phyloP scores from a whole-genome alignment of 2,329 filamentous ascomycete genomes.

The Emergomyces pasteurianus region DNA sequence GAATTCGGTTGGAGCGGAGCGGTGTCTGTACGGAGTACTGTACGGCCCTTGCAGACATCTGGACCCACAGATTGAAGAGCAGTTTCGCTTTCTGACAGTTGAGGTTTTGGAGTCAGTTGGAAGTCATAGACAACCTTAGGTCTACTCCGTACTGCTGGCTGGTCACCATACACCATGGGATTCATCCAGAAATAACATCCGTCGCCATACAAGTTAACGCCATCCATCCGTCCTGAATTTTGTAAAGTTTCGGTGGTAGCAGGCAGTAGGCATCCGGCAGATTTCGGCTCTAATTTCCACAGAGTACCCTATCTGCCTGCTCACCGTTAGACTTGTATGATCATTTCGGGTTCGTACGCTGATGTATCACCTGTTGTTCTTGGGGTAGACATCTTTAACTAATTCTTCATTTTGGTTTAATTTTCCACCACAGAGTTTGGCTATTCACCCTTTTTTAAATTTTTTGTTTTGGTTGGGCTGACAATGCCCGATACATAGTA shows the following conservation, averaged over 20 bases:
- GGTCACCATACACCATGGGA: not conserved
- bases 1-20: no score
- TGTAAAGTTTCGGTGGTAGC: not conserved
- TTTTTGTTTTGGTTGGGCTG: not conserved
- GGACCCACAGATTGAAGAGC: no score
- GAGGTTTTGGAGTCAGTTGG: no score
- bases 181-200: not conserved
- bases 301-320: not conserved
- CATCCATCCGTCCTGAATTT: not conserved
- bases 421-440: not conserved
- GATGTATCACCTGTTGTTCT: not conserved
- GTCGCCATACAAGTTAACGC: not conserved
- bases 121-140: no score
- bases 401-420: not conserved
- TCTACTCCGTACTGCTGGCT: no score
- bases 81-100: no score
- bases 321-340: not conserved
- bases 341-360: not conserved
- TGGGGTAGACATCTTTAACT: not conserved
- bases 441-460: not conserved
- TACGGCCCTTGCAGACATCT: no score
- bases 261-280: not conserved
- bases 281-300: not conserved
- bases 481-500: not conserved
- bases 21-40: no score